Conservation (phyloP, 208 protist genomes). For the Trypanosoma caninum region DNA sequence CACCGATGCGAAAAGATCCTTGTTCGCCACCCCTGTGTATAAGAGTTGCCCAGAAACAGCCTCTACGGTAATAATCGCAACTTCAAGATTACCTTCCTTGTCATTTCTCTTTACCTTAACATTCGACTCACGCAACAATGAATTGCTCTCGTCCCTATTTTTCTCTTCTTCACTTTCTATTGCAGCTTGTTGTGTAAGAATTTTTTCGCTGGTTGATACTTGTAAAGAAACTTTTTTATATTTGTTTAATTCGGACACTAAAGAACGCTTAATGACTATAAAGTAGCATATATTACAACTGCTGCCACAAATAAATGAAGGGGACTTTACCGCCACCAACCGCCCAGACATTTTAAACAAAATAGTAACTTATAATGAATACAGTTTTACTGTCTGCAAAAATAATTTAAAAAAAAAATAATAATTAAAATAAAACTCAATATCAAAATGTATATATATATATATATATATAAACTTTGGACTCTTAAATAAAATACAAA, state of each 20-base stretch:
- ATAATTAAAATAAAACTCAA: neutral
- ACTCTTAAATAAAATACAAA: neutral
- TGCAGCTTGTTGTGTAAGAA: neutral
- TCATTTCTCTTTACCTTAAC: neutral
- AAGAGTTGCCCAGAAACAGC: conserved; percentile 24
- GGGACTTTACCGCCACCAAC: neutral
- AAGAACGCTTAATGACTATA: conserved; percentile 19
- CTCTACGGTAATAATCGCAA: conserved; percentile 26
- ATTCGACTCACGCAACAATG: neutral
- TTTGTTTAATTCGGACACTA: neutral
- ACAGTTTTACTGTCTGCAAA: too few relatives aligned
- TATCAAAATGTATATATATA: too few relatives aligned
- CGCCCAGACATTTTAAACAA: neutral
- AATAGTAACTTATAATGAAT: neutral
- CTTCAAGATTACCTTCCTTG: neutral
- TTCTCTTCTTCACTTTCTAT: neutral
- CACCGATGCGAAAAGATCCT: conserved; percentile 22
- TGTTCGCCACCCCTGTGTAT: conserved; percentile 18
- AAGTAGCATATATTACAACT: conserved; percentile 13
- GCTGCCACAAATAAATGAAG: neutral
- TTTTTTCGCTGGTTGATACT: neutral
- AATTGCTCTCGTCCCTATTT: neutral
- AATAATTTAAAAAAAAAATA: too few relatives aligned
- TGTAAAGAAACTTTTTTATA: neutral
- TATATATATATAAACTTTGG: too few relatives aligned